Percentiles rank a stretch among this genome's conserved stretches.
Conservation (phyloP, 108 stramenopile genomes). For the Skeletonema menzelii region DNA sequence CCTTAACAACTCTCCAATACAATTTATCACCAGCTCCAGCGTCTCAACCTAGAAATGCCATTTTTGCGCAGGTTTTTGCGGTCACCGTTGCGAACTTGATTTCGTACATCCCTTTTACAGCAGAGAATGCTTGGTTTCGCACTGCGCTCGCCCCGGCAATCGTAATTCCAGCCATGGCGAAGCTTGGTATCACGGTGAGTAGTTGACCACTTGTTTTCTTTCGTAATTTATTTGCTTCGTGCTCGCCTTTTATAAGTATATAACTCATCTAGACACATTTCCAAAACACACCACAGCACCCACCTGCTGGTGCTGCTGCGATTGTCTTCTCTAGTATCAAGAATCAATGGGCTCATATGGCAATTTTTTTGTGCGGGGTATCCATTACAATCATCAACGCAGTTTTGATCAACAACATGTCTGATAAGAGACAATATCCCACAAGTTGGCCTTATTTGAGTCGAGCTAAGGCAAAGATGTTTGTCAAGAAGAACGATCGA, state of each 20-base stretch:
- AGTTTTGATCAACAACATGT: slow-evolving; percentile 56
- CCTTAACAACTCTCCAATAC: slow-evolving; percentile 58
- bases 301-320: slow-evolving; percentile 44
- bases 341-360: slow-evolving; percentile 16
- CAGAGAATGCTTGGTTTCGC: slow-evolving; percentile 31
- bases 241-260: too few relatives aligned
- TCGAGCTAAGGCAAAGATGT: neutral
- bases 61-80: slow-evolving; percentile 41
- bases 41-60: slow-evolving; percentile 54
- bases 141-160: slow-evolving; percentile 29
- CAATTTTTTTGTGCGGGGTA: slow-evolving; percentile 33
- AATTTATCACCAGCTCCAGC: slow-evolving; percentile 65
- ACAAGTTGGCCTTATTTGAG: slow-evolving; percentile 42
- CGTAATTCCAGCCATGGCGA: slow-evolving; percentile 49
- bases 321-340: slow-evolving; percentile 34
- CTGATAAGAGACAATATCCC: slow-evolving; percentile 59
- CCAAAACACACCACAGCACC: neutral
- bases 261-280: too few relatives aligned
- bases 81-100: slow-evolving; percentile 26
- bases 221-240: too few relatives aligned
- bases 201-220: too few relatives aligned
- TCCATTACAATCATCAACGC: slow-evolving; percentile 39
- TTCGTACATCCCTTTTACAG: slow-evolving; percentile 27
- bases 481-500: neutral
- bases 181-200: slow-evolving; percentile 39